phyloP scores from a whole-genome alignment of 176 grass and related monocot genomes.

The Cenchrus fungigraminus region DNA sequence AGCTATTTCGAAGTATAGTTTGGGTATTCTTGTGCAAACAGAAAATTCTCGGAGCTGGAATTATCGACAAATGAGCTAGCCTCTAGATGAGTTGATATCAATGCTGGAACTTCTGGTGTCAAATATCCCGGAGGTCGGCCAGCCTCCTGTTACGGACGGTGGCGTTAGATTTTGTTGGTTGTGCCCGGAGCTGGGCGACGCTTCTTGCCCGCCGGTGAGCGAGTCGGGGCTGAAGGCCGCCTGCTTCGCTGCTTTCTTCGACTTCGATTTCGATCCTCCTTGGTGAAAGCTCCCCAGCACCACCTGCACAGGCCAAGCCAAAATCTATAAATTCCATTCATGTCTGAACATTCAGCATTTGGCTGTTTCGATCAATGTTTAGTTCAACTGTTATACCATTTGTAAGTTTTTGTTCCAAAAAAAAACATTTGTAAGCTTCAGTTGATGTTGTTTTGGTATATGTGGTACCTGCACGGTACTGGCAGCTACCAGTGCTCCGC shows the following conservation, averaged over 20 bases:
- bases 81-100: constrained; percentile 89
- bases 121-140: constrained; percentile 62
- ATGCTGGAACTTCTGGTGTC: constrained; percentile 67
- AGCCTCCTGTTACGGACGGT: constrained; percentile 50
- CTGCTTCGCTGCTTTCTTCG: constrained; percentile 61
- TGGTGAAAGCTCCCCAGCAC: constrained; percentile 73
- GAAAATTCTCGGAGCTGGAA: constrained; percentile 38
- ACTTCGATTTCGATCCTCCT: constrained; percentile 57
- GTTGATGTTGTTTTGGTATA: too few relatives aligned
- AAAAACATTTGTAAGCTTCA: too few relatives aligned
- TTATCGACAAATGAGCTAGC: constrained; percentile 62
- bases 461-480: constrained; percentile 61
- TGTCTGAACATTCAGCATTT: background rate
- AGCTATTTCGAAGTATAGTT: constrained; percentile 50
- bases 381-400: background rate
- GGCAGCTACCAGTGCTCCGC: constrained; percentile 64
- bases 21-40: constrained; percentile 21
- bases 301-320: constrained; percentile 46
- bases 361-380: background rate
- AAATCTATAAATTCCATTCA: background rate
- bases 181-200: constrained; percentile 53
- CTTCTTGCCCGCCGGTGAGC: constrained; percentile 29
- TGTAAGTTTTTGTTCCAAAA: too few relatives aligned
- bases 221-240: constrained; percentile 45
- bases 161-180: constrained; percentile 69